phyloP scores from a whole-genome alignment of 768 basidiomycete species.

The Naganishia randhawae region DNA sequence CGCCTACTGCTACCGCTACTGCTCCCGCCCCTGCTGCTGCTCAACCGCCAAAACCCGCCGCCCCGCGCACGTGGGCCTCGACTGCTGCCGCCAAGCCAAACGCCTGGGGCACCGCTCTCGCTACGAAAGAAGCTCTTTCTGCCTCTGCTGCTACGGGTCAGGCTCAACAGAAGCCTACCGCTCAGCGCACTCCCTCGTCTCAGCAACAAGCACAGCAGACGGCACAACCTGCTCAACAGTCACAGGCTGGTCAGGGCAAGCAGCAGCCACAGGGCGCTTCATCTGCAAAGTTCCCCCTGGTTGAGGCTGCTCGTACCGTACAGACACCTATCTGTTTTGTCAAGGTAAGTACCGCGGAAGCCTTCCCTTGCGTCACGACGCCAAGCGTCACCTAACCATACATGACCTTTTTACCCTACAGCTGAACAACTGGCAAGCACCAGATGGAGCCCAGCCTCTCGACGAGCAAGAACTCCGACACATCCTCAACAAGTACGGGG shows the following conservation, averaged over 20 bases:
- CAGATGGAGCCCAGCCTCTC: constrained; percentile 17
- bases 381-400: too few species aligned
- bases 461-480: constrained; percentile 33
- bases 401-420: constrained; percentile 9
- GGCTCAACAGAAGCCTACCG: constrained; percentile 9
- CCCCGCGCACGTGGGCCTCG: constrained; percentile 73
- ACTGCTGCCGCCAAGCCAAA: constrained; percentile 81
- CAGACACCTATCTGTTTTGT: constrained; percentile 81
- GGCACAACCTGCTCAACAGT: constrained; percentile 21
- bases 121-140: constrained; percentile 61
- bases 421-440: constrained; percentile 51
- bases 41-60: constrained; percentile 52
- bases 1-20: constrained; percentile 52
- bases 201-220: constrained; percentile 22
- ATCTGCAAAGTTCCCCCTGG: constrained; percentile 49
- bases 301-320: constrained; percentile 62
- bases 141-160: constrained; percentile 33
- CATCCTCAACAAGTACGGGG: constrained; percentile 29
- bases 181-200: not conserved
- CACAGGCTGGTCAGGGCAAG: not conserved
- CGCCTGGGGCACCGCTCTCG: constrained; percentile 74
- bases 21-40: too few species aligned
- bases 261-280: not conserved
- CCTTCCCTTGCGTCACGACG: not conserved
- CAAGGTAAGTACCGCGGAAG: constrained; percentile 55